These are phyloP conservation scores for Nyssa sinensis DNA, from an alignment of 148 eudicot species.

Conservation along the genomic window DNA sequence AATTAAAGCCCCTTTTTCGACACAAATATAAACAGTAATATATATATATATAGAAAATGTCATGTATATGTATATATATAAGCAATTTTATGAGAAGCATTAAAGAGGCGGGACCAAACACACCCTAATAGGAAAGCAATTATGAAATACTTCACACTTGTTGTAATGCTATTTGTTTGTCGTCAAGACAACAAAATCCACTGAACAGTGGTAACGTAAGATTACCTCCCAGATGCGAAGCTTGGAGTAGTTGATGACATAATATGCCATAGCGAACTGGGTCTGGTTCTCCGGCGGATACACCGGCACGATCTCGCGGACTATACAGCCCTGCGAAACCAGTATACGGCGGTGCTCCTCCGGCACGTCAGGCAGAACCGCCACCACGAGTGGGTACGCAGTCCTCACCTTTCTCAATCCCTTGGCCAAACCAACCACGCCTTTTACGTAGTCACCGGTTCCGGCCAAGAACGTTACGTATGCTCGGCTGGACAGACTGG, in stretches of 20 bases:
- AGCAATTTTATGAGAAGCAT: too few species aligned
- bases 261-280: constrained; percentile 39
- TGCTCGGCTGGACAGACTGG: constrained; percentile 31
- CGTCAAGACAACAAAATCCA: not conserved
- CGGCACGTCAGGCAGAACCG: constrained; percentile 60
- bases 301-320: constrained; percentile 52
- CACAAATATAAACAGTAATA: too few species aligned
- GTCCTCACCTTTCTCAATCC: constrained; percentile 46
- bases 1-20: too few species aligned
- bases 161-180: too few species aligned
- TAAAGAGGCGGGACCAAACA: too few species aligned
- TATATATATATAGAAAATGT: too few species aligned
- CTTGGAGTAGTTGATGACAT: constrained; percentile 49
- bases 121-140: too few species aligned
- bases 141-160: too few species aligned
- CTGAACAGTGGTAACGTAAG: not conserved
- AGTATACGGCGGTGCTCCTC: constrained; percentile 47
- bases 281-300: constrained; percentile 45
- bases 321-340: constrained; percentile 45
- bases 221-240: constrained; percentile 64
- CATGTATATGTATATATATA: too few species aligned
- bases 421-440: constrained; percentile 56
- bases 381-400: constrained; percentile 51
- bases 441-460: constrained; percentile 57
- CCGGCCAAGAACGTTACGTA: constrained; percentile 67